Evolutionary conservation across 768 basidiomycete genomes (phyloP), one percentile per base, ranked within the genome.

Genomic region (Rhodotorula graminis): DNA sequence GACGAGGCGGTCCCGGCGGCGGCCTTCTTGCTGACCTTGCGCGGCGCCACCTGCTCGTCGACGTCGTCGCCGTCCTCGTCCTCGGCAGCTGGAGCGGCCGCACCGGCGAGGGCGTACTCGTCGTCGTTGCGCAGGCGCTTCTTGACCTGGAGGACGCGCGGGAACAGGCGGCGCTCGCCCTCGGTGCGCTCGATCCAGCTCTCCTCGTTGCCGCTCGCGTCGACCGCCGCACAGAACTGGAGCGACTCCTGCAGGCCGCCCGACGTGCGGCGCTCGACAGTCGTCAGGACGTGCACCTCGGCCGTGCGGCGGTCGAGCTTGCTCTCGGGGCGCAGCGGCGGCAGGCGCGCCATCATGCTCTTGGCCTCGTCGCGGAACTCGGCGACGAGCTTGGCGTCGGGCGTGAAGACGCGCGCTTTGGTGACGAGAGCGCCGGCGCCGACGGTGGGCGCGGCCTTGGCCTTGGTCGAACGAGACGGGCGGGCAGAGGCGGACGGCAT

Each of bases 321-420:
- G 67, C 52, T 60, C 19, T 52, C 61, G 31, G 59, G 50, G 1
- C 55, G 67, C 18, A 52, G 25, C 6, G 67, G 50, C 47, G 60
- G 50, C 50, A 59, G 44, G 53, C n/a, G n/a, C 50, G 67, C 40
- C 9, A 67, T 52, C 11, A 67, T 31, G 12, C 50, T 52, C 29
- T 61, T 59, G 15, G 61, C 60, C n/a, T 67, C 67, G 3, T 60
- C 59, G 18, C 67, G 67, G 42, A 67, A 61, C 27, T 61, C 60
- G 21, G 58, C 46, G 16, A 60, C 61, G 50, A 67, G 56, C 29
- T 55, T 55, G 25, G 67, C 40, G 52, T 61, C 60, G 50, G 67
- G 67, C 47, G 61, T 67, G 27, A 29, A 29, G 50, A 37, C 37
- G 37, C 37, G 37, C 37, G 37, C 37, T 9, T 37, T 37, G 37